Evolutionary conservation across 1,284 basidiomycete genomes (phyloP).

Genomic region (Ganoderma leucocontextum): DNA sequence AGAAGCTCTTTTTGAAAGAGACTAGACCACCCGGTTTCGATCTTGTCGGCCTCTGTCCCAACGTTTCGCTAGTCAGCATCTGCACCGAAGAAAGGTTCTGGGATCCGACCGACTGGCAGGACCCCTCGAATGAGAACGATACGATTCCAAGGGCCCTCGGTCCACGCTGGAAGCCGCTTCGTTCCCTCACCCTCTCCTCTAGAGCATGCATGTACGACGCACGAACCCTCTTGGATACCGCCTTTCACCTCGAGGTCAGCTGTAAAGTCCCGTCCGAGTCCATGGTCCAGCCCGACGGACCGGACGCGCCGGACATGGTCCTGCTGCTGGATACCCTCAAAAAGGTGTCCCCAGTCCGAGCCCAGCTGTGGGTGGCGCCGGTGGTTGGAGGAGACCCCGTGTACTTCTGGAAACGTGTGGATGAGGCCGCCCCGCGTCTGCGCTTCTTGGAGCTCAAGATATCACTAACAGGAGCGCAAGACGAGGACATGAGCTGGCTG

Average conservation of each 20-base stretch:
- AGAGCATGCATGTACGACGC: neutral
- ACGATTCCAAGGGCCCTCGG: neutral
- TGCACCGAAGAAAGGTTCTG: neutral
- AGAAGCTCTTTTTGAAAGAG: neutral
- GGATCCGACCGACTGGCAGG: neutral
- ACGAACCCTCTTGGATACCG: neutral
- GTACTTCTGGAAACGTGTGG: slow-evolving; percentile 9
- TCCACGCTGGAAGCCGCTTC: neutral
- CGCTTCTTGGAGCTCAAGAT: slow-evolving; percentile 19
- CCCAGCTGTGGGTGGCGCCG: slow-evolving; percentile 2
- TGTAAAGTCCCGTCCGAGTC: too few species aligned
- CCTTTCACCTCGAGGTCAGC: neutral
- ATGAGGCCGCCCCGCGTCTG: slow-evolving; percentile 6
- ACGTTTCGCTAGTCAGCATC: neutral
- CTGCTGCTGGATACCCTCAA: neutral
- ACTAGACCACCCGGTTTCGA: neutral
- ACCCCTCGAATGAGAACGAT: neutral
- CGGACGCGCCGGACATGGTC: neutral
- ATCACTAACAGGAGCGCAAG: neutral
- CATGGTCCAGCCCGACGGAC: neutral
- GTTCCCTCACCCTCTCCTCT: neutral
- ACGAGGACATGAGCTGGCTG: slow-evolving; percentile 15
- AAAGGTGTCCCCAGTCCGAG: slow-evolving; percentile 10
- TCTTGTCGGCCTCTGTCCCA: neutral
- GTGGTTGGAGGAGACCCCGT: slow-evolving; percentile 1